These are phyloP conservation scores for Phytopythium cucurbitacearum DNA, from an alignment of 352 stramenopile genomes.

Conservation along the genomic window DNA sequence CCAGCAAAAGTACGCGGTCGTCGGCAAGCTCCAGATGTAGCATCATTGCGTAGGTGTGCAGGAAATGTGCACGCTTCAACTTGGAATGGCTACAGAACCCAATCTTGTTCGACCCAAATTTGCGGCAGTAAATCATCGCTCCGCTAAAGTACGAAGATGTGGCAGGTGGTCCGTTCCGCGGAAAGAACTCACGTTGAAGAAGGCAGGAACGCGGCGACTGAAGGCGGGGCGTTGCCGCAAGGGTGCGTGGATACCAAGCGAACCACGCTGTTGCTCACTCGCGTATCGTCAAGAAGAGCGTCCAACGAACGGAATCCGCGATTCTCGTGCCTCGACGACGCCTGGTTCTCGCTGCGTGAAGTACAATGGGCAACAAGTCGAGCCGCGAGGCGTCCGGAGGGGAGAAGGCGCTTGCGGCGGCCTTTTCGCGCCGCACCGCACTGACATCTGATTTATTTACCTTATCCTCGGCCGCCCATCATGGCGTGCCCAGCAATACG, in stretches of 20 bases:
- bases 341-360: neutral
- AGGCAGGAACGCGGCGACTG: neutral
- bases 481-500: conserved; percentile 66
- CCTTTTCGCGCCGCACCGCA: conserved; percentile 30
- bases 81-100: neutral
- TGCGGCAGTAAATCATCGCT: neutral
- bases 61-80: no score
- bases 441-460: conserved; percentile 43
- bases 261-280: no score
- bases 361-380: conserved; percentile 64
- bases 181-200: conserved; percentile 9
- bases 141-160: conserved; percentile 7
- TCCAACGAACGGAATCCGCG: neutral
- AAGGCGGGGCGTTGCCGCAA: no score
- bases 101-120: neutral
- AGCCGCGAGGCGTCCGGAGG: conserved; percentile 26
- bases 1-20: conserved; percentile 89
- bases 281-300: neutral
- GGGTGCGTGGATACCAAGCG: no score
- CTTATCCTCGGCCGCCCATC: conserved; percentile 46
- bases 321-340: neutral
- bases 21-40: conserved; percentile 47
- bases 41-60: neutral
- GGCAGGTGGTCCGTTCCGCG: neutral
- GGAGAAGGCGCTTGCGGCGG: conserved; percentile 35